Base-by-base conservation (phyloP, 139 green algal species). In the Chlorella sp. region DNA sequence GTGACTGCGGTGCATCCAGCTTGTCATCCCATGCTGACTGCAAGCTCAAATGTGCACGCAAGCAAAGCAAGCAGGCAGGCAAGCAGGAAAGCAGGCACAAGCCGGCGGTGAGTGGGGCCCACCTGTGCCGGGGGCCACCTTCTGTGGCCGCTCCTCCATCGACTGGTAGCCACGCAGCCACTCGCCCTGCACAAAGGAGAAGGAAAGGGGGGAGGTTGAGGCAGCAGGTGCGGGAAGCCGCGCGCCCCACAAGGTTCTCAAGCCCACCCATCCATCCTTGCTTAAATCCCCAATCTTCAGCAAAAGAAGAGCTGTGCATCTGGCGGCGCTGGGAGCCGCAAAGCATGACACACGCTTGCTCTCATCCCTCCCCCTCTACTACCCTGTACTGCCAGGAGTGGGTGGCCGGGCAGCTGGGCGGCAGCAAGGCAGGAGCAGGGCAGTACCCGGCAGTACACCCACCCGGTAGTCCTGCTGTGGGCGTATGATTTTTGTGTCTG, bases 381-480 rank as follows among this genome's bases (percentile, higher is more conserved):
- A n/a, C n/a, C n/a, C n/a, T n/a, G n/a, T n/a, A n/a, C n/a, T n/a
- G n/a, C n/a, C n/a, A n/a, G n/a, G n/a, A n/a, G n/a, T n/a, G n/a
- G n/a, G n/a, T n/a, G n/a, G n/a, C n/a, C n/a, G n/a, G n/a, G n/a
- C n/a, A n/a, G n/a, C n/a, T n/a, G n/a, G n/a, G n/a, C n/a, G 30
- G 42, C 37, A 36, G 34, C 19, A 28, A 22, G 61, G 42, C 79
- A 30, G n/a, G n/a, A n/a, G n/a, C n/a, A n/a, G n/a, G n/a, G n/a
- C n/a, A n/a, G n/a, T n/a, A n/a, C n/a, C n/a, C n/a, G n/a, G n/a
- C n/a, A n/a, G n/a, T 48, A 40, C 40, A 12, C 40, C 78, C 40
- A 32, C 94, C 85, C 93, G 85, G 93, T 99, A 98, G 92, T 99
- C 97, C 96, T 99, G 98, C 95, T 99, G 98, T 21, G 98, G 98